Base-by-base conservation (phyloP, 139 green algal genomes). In the Astrephomene gubernaculifera region DNA sequence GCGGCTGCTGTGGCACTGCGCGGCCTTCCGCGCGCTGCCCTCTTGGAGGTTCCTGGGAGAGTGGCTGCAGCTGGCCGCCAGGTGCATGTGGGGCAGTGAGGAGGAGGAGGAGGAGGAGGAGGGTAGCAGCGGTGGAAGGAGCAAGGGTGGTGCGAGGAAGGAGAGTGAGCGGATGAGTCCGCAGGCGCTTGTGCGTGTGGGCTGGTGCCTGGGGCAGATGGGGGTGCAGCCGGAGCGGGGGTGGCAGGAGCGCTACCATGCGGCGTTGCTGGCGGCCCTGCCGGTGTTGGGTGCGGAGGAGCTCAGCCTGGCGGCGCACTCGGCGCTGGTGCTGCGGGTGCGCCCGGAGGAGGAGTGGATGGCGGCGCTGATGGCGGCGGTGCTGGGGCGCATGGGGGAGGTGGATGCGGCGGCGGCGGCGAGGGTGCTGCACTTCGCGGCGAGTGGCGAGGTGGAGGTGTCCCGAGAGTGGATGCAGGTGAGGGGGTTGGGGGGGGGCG, bases 401-500 rank as follows among this genome's bases (percentile, higher is more conserved):
- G 35, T 81, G 49, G 76, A 72, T 14, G 60, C 10, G 25, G 27
- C 60, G 5, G 44, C 39, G 12, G 76, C 76, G 60, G 76, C 60
- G 25, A 60, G 76, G 57, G 60, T 83, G 76, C 60, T 83, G 76
- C 76, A 83, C 61, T 83, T 83, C 17, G 60, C 41, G 29, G 76
- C 76, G n/a, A 60, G 39, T 2, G 57, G 39, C 41, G 76, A 73
- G n/a, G 19, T 69, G 39, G 4, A 43, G n/a, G 43, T 72, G 41
- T 53, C 76, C 27, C 43, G 33, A 27, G 76, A 83, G 22, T 83
- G 76, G 76, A 83, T 73, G 60, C 76, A 83, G 76, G 76, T 83
- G 76, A 25, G 76, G 1, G 24, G 21, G n/a, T 45, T 14, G 72
- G 52, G 2, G 49, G 21, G 44, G 43, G 41, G n/a, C n/a, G n/a